Percentiles rank a stretch among this genome's conserved stretches.
phyloP scores from a whole-genome alignment of 257 asterid species.

The Solanum pimpinellifolium region DNA sequence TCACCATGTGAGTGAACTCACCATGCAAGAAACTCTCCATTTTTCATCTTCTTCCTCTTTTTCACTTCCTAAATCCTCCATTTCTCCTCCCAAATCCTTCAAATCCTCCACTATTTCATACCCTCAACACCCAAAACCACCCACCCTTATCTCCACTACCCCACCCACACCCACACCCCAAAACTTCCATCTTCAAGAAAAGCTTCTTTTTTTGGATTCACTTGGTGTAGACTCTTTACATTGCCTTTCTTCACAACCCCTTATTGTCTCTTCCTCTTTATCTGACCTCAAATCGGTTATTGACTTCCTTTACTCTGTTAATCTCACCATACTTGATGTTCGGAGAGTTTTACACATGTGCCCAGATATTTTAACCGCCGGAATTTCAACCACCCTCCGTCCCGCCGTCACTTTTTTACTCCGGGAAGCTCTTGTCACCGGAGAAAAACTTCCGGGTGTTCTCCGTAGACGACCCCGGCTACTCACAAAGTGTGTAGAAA shows the following conservation, averaged over 20 bases:
- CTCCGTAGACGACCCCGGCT: conserved; percentile 88
- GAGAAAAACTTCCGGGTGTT: conserved; percentile 49
- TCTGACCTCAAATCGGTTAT: conserved; percentile 52
- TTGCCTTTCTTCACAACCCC: conserved; percentile 53
- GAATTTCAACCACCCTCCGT: conserved; percentile 25
- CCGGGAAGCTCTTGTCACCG: conserved; percentile 58
- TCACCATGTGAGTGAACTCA: neutral
- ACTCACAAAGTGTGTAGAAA: conserved; percentile 42
- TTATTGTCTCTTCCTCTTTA: conserved; percentile 39
- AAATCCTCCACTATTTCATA: neutral
- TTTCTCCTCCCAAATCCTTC: conserved; percentile 7
- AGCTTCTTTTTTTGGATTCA: conserved; percentile 69
- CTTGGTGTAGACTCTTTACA: conserved; percentile 61
- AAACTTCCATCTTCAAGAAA: conserved; percentile 36
- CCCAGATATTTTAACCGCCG: conserved; percentile 55
- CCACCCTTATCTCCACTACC: neutral
- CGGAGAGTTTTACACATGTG: conserved; percentile 77
- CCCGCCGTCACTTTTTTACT: conserved; percentile 76
- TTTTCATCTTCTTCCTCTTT: conserved; percentile 5
- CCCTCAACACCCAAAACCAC: conserved; percentile 19
- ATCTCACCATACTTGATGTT: conserved; percentile 41
- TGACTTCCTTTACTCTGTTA: conserved; percentile 46
- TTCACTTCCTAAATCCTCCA: conserved; percentile 8
- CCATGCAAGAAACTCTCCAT: conserved; percentile 30
- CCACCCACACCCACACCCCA: conserved; percentile 6